Base-by-base conservation (phyloP, 2,329 filamentous ascomycete genomes). In the Colletotrichum sp. region DNA sequence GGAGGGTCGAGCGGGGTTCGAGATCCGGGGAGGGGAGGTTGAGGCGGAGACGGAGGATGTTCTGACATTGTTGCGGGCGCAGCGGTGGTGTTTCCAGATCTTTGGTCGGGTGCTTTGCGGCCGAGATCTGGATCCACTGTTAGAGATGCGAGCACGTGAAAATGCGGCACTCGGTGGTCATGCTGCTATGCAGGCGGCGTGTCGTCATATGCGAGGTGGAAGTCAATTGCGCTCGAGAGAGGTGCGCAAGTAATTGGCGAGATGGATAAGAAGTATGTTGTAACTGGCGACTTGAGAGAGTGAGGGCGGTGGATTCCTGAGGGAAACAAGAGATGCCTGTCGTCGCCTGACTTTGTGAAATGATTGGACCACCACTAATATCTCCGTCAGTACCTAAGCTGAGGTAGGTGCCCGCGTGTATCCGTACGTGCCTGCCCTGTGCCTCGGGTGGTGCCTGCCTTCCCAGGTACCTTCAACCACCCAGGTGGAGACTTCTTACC, bases 1-100 rank as follows among this genome's bases (percentile, higher is more conserved):
- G 76, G 76, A 68, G 70, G 76, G 24, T 24, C 36, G 65, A 75
- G 71, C 67, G 75, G 76, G 70, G 74, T 68, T 52, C 44, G 44
- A 52, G n/a, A 52, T 24, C 44, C 44, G 44, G 44, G 44, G 44
- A 52, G 44, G n/a, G 44, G 44, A 22, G 36, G 69, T 30, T 30
- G 70, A 28, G 36, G 64, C 16, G 28, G 39, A 34, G 55, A 55
- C 26, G 18, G 62, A 63, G n/a, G 69, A 34, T 28, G 62, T n/a
- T 5, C 30, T 44, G 62, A 13, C 62, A 64, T 64, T 39, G 34
- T 64, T 28, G 55, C 44, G n/a, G n/a, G 44, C 44, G 44, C 44
- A 52, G 55, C 16, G 62, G 34, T 62, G 26, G 59, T 39, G 59
- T 62, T 62, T 62, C 57, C 24, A 18, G 59, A 22, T n/a, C n/a